Evolutionary conservation across 768 basidiomycete species (phyloP), one percentile per base, ranked within the genome.

Genomic region (Suillus discolor): DNA sequence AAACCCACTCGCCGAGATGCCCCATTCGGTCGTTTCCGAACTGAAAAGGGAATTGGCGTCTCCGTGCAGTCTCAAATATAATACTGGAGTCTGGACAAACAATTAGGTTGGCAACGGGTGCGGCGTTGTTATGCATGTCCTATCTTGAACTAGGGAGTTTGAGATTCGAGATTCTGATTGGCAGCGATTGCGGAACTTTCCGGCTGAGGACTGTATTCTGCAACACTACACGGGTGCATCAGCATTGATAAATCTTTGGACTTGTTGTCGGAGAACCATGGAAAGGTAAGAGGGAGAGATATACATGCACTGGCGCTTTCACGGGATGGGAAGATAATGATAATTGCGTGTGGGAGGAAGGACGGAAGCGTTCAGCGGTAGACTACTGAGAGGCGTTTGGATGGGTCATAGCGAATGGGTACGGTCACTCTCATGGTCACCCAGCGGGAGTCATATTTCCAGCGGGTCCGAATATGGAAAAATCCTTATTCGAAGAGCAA

Each of bases 41-140:
- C 31, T 6, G 31, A 31, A 31, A 31, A 31, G 31, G 31, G 31
- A 31, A 31, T 31, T 31, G 31, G 31, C 31, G 31, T 31, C 31
- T 31, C 31, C 31, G 31, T 31, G 31, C 31, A 31, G 31, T 31
- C 31, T 6, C 31, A 31, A 31, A 31, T 31, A 31, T 31, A 6
- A 31, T 31, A 31, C 31, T 31, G 6, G 31, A 31, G 31, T 31
- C 31, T 31, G 31, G 31, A 31, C 1, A 31, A 6, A 31, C 31
- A 1, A 92, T 67, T 85, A 87, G 83, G 79, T 92, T 23, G 88
- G 86, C 5, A 84, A 91, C 70, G 2, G 6, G 81, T 25, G 84
- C 16, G 87, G 86, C 45, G 75, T 75, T n/a, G 81, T 83, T 25
- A 69, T 0, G 71, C 31, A 31, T 81, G 44, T 75, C 78, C n/a